These are phyloP conservation scores for Danielia oregonensis DNA, from an alignment of 805 yeast genomes.

Conservation along the genomic window DNA sequence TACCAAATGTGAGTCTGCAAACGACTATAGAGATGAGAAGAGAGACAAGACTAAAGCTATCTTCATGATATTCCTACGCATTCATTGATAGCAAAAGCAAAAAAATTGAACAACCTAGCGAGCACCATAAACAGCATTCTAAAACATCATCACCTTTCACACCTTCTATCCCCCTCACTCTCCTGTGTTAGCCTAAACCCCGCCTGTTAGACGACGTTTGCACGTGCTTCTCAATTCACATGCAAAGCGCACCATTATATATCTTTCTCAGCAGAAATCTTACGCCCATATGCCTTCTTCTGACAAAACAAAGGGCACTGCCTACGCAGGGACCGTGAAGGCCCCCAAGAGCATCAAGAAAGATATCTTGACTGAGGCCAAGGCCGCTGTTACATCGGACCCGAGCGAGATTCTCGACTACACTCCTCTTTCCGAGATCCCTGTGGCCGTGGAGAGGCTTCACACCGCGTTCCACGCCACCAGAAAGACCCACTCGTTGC, in stretches of 20 bases:
- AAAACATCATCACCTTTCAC: too few relatives aligned
- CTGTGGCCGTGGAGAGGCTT: conserved; percentile 41
- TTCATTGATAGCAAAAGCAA: too few relatives aligned
- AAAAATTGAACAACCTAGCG: too few relatives aligned
- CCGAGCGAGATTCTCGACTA: conserved; percentile 21
- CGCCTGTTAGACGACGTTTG: too few relatives aligned
- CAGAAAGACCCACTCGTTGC: conserved; percentile 49
- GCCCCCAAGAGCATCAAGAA: too few relatives aligned
- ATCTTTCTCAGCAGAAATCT: background rate
- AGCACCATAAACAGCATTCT: too few relatives aligned
- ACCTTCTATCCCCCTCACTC: too few relatives aligned
- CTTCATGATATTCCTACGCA: too few relatives aligned
- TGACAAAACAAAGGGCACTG: background rate
- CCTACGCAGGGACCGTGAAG: background rate
- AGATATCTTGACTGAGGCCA: background rate
- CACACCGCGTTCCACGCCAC: conserved; percentile 38
- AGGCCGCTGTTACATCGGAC: background rate
- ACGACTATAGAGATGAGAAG: too few relatives aligned
- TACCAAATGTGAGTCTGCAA: too few relatives aligned
- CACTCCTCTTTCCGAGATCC: conserved; percentile 50
- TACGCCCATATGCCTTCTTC: background rate
- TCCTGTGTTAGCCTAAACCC: too few relatives aligned
- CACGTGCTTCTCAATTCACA: background rate
- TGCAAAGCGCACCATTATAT: background rate
- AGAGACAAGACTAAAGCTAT: too few relatives aligned